Conservation (phyloP, 768 basidiomycete genomes). For the Dentipellis sp. region DNA sequence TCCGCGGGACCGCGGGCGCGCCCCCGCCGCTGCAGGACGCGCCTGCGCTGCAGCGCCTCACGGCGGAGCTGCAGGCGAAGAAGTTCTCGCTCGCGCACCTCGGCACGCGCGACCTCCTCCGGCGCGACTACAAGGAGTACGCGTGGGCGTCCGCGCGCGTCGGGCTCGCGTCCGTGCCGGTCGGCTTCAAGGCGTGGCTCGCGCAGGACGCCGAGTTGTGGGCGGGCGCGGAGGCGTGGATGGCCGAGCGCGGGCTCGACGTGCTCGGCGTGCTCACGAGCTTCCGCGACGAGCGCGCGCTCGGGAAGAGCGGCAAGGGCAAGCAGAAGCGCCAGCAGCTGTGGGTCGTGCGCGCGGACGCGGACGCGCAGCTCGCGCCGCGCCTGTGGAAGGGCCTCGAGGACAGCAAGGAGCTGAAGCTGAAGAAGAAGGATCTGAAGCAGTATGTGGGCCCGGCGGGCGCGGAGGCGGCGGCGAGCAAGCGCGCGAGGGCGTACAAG, state of each 20-base stretch:
- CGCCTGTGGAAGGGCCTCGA: slow-evolving; percentile 54
- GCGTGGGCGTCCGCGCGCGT: slow-evolving; percentile 41
- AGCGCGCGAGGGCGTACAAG: slow-evolving; percentile 5
- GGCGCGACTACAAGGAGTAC: slow-evolving; percentile 96
- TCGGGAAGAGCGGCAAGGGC: slow-evolving; percentile 34
- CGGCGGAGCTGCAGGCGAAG: slow-evolving; percentile 36
- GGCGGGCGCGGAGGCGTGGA: slow-evolving; percentile 41
- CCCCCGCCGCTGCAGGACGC: slow-evolving; percentile 24
- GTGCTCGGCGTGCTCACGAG: slow-evolving; percentile 77
- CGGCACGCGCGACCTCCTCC: slow-evolving; percentile 64
- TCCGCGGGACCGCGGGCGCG: slow-evolving; percentile 22
- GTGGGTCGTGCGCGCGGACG: slow-evolving; percentile 47
- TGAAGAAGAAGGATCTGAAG: slow-evolving; percentile 31
- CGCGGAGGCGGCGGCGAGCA: slow-evolving; percentile 6
- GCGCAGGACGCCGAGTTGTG: slow-evolving; percentile 32
- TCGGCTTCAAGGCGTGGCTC: slow-evolving; percentile 52
- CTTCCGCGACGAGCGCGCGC: slow-evolving; percentile 39
- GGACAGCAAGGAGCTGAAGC: slow-evolving; percentile 37
- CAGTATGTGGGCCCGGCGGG: slow-evolving; percentile 16
- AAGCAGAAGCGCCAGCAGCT: slow-evolving; percentile 62
- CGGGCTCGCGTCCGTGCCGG: slow-evolving; percentile 79
- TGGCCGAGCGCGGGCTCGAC: slow-evolving; percentile 52
- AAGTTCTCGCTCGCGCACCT: slow-evolving; percentile 68
- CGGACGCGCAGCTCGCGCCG: slow-evolving; percentile 30
- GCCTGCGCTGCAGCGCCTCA: slow-evolving; percentile 39